Evolutionary conservation across 768 basidiomycete species (phyloP).

Genomic region (Lentinula aciculospora): DNA sequence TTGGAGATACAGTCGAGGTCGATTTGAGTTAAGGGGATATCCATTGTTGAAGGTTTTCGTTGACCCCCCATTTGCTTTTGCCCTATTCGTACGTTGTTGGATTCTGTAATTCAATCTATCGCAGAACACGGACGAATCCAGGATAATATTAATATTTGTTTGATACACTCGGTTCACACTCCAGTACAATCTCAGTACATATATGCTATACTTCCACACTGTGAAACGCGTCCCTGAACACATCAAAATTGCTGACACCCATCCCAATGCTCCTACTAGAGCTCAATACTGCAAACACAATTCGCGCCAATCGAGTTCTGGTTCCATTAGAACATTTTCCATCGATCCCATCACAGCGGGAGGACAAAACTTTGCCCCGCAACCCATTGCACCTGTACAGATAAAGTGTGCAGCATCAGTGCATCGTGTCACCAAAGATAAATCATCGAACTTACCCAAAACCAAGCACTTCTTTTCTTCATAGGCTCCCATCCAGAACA

Average conservation of each 20-base stretch:
- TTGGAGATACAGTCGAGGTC: constrained; percentile 77
- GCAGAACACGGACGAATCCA: no score
- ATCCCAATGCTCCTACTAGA: background rate
- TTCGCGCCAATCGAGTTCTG: constrained; percentile 19
- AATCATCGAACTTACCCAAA: constrained; percentile 17
- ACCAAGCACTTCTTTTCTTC: constrained; percentile 14
- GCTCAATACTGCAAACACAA: constrained; percentile 20
- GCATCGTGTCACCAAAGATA: no score
- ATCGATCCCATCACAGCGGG: constrained; percentile 19
- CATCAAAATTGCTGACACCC: constrained; percentile 14
- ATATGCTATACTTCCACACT: background rate
- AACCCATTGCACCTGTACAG: constrained; percentile 20
- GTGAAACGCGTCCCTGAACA: constrained; percentile 16
- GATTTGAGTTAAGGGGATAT: constrained; percentile 30
- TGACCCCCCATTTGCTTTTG: background rate
- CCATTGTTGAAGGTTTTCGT: background rate
- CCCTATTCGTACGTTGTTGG: background rate
- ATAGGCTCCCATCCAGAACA: constrained; percentile 18
- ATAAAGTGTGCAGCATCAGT: no score
- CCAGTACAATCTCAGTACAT: no score
- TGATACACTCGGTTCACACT: background rate
- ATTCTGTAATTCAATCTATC: background rate
- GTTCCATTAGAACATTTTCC: constrained; percentile 17
- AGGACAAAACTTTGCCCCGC: constrained; percentile 21
- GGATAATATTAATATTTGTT: no score